Conservation (phyloP, 164 flowering plant species). For the Piper longum region DNA sequence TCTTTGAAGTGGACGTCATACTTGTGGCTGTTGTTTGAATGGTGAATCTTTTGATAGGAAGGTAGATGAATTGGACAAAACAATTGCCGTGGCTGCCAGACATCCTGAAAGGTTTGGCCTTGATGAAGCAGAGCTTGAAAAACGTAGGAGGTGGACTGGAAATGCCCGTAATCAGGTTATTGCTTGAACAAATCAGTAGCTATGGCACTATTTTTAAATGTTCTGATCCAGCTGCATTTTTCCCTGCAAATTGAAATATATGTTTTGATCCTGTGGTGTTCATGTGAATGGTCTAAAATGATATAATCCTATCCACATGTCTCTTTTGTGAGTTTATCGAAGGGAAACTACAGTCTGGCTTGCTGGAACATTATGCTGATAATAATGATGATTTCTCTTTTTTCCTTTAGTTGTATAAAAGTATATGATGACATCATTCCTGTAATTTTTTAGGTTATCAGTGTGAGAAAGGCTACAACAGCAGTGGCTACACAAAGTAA, state of each 20-base stretch:
- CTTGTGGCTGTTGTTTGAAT: background rate
- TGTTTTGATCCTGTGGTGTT: too few species aligned
- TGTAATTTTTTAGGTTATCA: constrained; percentile 30
- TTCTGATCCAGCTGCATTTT: too few species aligned
- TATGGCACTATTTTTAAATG: too few species aligned
- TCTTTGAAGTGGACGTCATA: background rate
- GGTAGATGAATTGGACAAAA: constrained; percentile 87
- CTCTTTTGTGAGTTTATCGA: too few species aligned
- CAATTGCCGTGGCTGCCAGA: constrained; percentile 71
- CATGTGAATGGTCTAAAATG: too few species aligned
- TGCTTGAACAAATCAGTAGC: too few species aligned
- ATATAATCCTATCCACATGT: too few species aligned
- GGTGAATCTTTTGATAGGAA: constrained; percentile 28
- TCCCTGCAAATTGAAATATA: too few species aligned
- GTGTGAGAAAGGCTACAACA: constrained; percentile 44
- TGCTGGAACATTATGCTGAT: too few species aligned
- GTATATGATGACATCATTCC: background rate
- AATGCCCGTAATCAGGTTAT: constrained; percentile 63
- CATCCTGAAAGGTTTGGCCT: constrained; percentile 76
- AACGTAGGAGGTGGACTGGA: constrained; percentile 65
- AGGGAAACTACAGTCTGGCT: too few species aligned
- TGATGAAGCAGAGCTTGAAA: constrained; percentile 62
- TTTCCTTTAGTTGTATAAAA: background rate
- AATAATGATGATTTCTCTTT: too few species aligned
- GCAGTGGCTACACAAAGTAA: constrained; percentile 32